These are phyloP conservation scores for Hordeum marinum DNA, from an alignment of 176 grass and related monocot species.

Conservation along the genomic window DNA sequence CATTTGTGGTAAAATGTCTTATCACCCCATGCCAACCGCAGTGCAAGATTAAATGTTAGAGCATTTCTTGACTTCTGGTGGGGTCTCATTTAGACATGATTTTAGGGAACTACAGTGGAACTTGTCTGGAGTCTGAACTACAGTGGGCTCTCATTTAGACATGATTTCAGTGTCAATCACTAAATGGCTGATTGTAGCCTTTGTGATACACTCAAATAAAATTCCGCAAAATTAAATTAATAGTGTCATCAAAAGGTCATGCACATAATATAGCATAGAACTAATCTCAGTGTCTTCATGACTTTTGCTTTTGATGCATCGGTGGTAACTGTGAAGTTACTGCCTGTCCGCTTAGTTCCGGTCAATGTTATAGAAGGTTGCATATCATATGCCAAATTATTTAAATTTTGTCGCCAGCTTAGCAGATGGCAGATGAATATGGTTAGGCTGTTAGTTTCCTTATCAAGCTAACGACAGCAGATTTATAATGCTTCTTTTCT, in stretches of 20 bases:
- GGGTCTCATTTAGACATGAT: conserved; percentile 8
- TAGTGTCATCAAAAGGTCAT: background rate
- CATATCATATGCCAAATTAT: background rate
- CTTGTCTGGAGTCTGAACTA: background rate
- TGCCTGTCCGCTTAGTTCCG: background rate
- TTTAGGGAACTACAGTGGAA: background rate
- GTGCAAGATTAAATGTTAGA: background rate
- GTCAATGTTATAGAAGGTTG: background rate
- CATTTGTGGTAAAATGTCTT: conserved; percentile 63
- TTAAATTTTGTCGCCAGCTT: background rate
- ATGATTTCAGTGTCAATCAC: background rate
- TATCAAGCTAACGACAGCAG: background rate
- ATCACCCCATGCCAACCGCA: background rate
- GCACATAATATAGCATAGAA: background rate
- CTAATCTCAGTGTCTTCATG: background rate
- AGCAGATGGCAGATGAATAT: background rate
- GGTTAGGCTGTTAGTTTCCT: background rate
- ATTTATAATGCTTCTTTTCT: background rate
- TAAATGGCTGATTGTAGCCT: background rate
- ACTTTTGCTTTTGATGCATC: conserved; percentile 12
- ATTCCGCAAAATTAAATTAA: background rate
- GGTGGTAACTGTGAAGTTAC: background rate
- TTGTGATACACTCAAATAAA: background rate
- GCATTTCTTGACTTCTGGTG: background rate
- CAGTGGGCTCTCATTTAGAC: too few relatives aligned